Percentiles rank a stretch among this genome's conserved stretches.
Evolutionary conservation across 2,329 filamentous ascomycete species (phyloP).

Genomic region (Colletotrichum cereale): DNA sequence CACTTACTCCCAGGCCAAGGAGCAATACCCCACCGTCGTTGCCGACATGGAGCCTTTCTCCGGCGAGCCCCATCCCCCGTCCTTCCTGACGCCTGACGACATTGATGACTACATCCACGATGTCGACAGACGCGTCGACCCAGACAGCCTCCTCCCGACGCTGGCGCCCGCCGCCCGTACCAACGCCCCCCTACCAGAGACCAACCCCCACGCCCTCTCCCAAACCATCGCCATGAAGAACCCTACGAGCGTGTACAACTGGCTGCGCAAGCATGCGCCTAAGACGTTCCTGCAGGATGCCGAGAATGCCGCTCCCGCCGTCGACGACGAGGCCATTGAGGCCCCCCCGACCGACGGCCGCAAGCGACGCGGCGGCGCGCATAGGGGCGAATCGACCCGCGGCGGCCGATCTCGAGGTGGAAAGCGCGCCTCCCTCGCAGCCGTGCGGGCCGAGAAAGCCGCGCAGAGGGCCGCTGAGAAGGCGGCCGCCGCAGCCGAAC

Average conservation of each 20-base stretch:
- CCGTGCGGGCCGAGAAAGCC: slow-evolving; percentile 49
- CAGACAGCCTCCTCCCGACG: slow-evolving; percentile 59
- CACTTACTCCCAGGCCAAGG: slow-evolving; percentile 66
- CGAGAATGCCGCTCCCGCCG: slow-evolving; percentile 57
- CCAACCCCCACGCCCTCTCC: slow-evolving; percentile 54
- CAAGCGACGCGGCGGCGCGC: slow-evolving; percentile 41
- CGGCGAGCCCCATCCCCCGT: slow-evolving; percentile 68
- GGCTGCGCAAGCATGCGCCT: slow-evolving; percentile 87
- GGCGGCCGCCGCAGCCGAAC: slow-evolving; percentile 45
- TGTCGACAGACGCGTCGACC: slow-evolving; percentile 66
- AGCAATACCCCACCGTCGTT: slow-evolving; percentile 71
- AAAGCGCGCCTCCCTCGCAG: slow-evolving; percentile 50
- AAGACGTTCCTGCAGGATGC: slow-evolving; percentile 87
- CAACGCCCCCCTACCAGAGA: slow-evolving; percentile 45
- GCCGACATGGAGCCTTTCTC: slow-evolving; percentile 63
- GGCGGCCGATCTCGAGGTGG: slow-evolving; percentile 42
- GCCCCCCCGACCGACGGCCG: slow-evolving; percentile 43
- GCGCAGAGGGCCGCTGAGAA: slow-evolving; percentile 54
- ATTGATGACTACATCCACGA: slow-evolving; percentile 80
- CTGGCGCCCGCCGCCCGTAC: slow-evolving; percentile 63
- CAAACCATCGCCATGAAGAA: slow-evolving; percentile 66
- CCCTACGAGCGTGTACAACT: slow-evolving; percentile 94
- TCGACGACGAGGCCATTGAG: slow-evolving; percentile 54
- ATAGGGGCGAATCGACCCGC: slow-evolving; percentile 31
- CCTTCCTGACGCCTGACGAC: slow-evolving; percentile 77